phyloP scores from a whole-genome alignment of 1,284 basidiomycete genomes.

The Leccinum proximum region DNA sequence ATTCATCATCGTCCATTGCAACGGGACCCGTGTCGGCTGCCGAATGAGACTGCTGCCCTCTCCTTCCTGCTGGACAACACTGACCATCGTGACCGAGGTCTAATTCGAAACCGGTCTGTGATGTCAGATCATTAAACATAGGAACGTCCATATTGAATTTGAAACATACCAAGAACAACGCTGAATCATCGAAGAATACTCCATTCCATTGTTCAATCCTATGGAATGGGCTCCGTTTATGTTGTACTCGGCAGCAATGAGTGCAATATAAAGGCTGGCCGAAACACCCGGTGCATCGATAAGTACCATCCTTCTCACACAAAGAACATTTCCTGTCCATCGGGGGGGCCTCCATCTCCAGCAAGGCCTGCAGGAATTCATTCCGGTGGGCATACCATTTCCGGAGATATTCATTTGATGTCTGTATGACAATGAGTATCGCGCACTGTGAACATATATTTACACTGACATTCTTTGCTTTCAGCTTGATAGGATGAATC shows the following conservation, averaged over 20 bases:
- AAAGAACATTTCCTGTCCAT: background rate
- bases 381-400: background rate
- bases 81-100: background rate
- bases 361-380: background rate
- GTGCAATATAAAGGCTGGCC: background rate
- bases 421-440: background rate
- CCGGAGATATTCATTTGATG: background rate
- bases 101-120: background rate
- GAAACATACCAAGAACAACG: background rate
- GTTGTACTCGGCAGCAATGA: background rate
- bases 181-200: background rate
- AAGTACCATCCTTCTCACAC: background rate
- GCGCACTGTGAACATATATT: background rate
- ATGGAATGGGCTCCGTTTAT: background rate
- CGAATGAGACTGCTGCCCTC: background rate
- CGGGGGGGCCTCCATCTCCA: background rate
- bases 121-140: too few relatives aligned
- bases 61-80: background rate
- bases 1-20: background rate
- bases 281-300: background rate
- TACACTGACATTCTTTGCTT: background rate
- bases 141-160: background rate
- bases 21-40: background rate
- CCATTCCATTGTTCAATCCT: background rate
- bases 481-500: background rate